Conservation (phyloP, 148 eudicot genomes). For the Dianthus caryophyllus region DNA sequence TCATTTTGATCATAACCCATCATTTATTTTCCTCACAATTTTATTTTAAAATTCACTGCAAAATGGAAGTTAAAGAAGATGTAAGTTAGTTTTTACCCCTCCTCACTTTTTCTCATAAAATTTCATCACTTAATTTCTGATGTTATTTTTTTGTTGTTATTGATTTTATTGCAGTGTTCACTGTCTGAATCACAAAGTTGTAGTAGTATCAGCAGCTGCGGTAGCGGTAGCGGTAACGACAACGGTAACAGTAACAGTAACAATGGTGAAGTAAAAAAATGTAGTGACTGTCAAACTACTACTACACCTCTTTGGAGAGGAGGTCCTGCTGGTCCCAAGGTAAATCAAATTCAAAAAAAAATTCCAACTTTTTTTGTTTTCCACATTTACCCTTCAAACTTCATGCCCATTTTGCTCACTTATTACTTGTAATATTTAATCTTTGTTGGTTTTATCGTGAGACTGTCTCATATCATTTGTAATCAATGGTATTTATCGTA, state of each 20-base stretch:
- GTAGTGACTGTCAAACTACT: slow-evolving; percentile 46
- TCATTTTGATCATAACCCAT: not conserved
- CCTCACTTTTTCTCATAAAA: too few species aligned
- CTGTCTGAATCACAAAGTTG: slow-evolving; percentile 21
- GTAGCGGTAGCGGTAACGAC: not conserved
- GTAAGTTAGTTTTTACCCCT: not conserved
- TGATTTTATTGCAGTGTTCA: not conserved
- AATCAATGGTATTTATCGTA: too few species aligned
- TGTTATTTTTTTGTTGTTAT: too few species aligned
- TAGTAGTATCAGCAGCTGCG: not conserved
- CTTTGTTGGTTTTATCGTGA: too few species aligned
- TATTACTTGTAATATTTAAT: too few species aligned
- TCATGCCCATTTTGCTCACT: not conserved
- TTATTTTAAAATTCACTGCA: not conserved
- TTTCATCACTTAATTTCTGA: too few species aligned
- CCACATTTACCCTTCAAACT: not conserved
- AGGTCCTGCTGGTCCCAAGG: slow-evolving; percentile 72
- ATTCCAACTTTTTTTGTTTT: not conserved
- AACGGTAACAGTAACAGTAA: not conserved
- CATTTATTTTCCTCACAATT: not conserved
- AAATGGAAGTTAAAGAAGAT: slow-evolving; percentile 1
- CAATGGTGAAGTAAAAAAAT: slow-evolving; percentile 25
- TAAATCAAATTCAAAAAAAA: slow-evolving; percentile 20
- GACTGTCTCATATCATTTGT: too few species aligned
- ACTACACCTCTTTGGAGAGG: slow-evolving; percentile 73